Evolutionary conservation across 1,139 yeast genomes (phyloP).

Genomic region (Debaryomycetaceae sp.): DNA sequence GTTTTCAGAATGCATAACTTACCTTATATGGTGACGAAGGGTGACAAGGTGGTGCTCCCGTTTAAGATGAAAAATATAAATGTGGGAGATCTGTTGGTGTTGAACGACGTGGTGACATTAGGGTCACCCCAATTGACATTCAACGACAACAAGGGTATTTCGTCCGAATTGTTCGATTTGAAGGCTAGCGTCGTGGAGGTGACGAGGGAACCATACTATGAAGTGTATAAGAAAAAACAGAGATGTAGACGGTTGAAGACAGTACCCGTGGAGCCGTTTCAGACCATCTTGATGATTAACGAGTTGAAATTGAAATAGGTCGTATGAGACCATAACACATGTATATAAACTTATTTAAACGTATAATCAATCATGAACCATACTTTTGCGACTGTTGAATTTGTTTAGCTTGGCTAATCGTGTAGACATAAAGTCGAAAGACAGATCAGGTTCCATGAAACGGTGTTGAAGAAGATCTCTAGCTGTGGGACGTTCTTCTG

Average conservation of each 20-base stretch:
- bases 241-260: slow-evolving; percentile 85
- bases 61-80: slow-evolving; percentile 69
- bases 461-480: slow-evolving; percentile 56
- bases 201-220: slow-evolving; percentile 75
- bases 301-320: slow-evolving; percentile 53
- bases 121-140: slow-evolving; percentile 83
- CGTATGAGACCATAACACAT: background rate
- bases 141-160: slow-evolving; percentile 34
- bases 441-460: slow-evolving; percentile 48
- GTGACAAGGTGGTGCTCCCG: slow-evolving; percentile 80
- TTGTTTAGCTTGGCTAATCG: slow-evolving; percentile 50
- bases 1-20: slow-evolving; percentile 76
- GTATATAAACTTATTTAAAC: background rate
- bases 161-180: slow-evolving; percentile 47
- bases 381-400: slow-evolving; percentile 26
- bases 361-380: slow-evolving; percentile 1
- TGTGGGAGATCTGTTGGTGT: slow-evolving; percentile 73
- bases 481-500: slow-evolving; percentile 87
- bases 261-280: slow-evolving; percentile 69
- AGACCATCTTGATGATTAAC: slow-evolving; percentile 76
- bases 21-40: slow-evolving; percentile 86
- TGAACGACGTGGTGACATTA: slow-evolving; percentile 73
- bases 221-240: slow-evolving; percentile 58
- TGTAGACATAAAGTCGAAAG: slow-evolving; percentile 63
- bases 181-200: slow-evolving; percentile 82